Evolutionary conservation across 1,284 basidiomycete genomes (phyloP), one percentile per base, ranked within the genome.

Genomic region (Pisolithus thermaeus): DNA sequence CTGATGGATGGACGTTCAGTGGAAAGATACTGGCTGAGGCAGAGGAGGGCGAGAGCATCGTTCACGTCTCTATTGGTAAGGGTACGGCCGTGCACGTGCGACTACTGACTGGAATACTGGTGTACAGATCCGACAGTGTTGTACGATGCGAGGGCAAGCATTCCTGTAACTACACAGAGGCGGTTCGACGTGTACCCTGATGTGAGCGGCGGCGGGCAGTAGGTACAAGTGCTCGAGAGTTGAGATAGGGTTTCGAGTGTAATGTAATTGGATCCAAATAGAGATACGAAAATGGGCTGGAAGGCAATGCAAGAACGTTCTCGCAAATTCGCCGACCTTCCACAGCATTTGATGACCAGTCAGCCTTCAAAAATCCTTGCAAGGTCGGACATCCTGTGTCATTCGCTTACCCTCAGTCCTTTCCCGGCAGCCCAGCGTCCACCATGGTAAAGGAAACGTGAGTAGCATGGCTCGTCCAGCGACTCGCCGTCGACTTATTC

Each of bases 111-210:
- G 7, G 58, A 51, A 14, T 46, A 20, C 45, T 38, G 16, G 3
- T 9, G 8, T 44, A 47, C 68, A 95, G 93, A 95, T 61, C 81
- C 92, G 7, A 73, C 84, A 53, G 66, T 76, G 46, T 75, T 93
- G 57, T 64, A 78, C 38, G 81, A 83, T 5, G 85, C 91, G 8
- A 79, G 94, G 39, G 75, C 79, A 50, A 89, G 89, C 12, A 90
- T 96, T 51, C 93, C 93, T 12, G 90, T 97, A 18, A 93, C 90
- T 1, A 79, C 74, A 22, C 95, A 97, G 69, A 73, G 93, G 53
- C 80, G 94, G 51, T 97, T 96, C 65, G 94, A 96, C 70, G 90
- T 96, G 48, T 97, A 97, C 66, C 73, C 79, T 4, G 87, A 95
- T 65, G 81, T 95, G 46, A 78, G 73, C 53, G 35, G 43, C 7